Evolutionary conservation across 306 rosid species (phyloP).

Genomic region (Vigna hirtella): DNA sequence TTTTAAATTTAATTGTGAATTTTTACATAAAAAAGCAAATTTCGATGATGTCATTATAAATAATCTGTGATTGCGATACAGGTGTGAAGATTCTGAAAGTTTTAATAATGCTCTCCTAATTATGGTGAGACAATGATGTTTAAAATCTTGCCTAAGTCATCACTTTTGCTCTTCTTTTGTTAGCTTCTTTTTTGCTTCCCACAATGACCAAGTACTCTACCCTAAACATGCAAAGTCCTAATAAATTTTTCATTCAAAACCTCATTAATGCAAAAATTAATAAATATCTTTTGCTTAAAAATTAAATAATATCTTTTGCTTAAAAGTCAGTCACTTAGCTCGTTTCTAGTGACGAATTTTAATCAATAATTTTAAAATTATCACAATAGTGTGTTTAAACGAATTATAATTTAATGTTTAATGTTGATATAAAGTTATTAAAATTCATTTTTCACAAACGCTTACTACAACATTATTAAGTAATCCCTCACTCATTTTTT

Average conservation of each 20-base stretch:
- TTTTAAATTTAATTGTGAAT: neutral
- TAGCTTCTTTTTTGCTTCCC: neutral
- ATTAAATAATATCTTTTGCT: too few relatives aligned
- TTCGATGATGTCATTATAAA: neutral
- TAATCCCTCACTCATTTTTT: too few relatives aligned
- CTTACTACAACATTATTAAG: too few relatives aligned
- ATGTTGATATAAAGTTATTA: too few relatives aligned
- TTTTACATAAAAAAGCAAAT: neutral
- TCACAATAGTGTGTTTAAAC: too few relatives aligned
- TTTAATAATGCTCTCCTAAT: slow-evolving; percentile 4
- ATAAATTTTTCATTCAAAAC: neutral
- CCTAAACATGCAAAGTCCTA: neutral
- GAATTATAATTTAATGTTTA: too few relatives aligned
- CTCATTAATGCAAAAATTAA: neutral
- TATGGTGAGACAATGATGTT: neutral
- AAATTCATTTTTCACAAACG: too few relatives aligned
- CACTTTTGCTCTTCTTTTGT: neutral
- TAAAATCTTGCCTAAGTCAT: neutral
- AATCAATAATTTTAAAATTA: too few relatives aligned
- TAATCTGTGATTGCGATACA: neutral
- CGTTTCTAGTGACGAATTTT: too few relatives aligned
- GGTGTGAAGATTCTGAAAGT: neutral
- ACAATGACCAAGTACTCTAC: neutral
- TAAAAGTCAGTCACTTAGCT: too few relatives aligned
- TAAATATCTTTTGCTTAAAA: too few relatives aligned